These are phyloP conservation scores for Apiospora phragmitis DNA, from an alignment of 2,329 filamentous ascomycete genomes.

Conservation along the genomic window DNA sequence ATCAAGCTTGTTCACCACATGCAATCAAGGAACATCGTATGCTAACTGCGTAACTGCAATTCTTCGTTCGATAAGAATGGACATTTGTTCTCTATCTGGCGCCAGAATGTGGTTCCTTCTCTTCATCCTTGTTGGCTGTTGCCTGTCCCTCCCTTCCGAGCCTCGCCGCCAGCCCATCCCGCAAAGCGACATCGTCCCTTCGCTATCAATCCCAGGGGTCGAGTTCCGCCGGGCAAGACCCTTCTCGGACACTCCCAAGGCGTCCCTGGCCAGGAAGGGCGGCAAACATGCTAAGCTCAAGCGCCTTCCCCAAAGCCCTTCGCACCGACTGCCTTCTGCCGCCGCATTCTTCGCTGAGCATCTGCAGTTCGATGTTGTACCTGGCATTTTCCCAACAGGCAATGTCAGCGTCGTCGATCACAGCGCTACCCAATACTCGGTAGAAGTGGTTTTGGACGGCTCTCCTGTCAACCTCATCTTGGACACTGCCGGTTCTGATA, in stretches of 20 bases:
- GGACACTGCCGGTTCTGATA: slow-evolving; percentile 54
- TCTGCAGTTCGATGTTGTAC: slow-evolving; percentile 25
- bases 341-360: slow-evolving; percentile 28
- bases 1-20: background rate
- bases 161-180: background rate
- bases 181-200: background rate
- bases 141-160: slow-evolving; percentile 12
- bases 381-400: slow-evolving; percentile 25
- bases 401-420: slow-evolving; percentile 34
- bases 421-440: slow-evolving; percentile 34
- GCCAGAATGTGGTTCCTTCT: slow-evolving; percentile 15
- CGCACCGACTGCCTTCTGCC: slow-evolving; percentile 22
- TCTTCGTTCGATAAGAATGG: background rate
- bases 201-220: slow-evolving; percentile 20
- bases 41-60: background rate
- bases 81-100: background rate
- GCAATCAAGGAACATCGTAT: background rate
- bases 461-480: slow-evolving; percentile 37
- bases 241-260: background rate
- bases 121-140: slow-evolving; percentile 14
- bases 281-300: background rate
- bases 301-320: slow-evolving; percentile 12
- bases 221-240: slow-evolving; percentile 18
- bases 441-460: slow-evolving; percentile 28
- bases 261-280: background rate